Evolutionary conservation across 2,329 filamentous ascomycete genomes (phyloP), one percentile per base, ranked within the genome.

Genomic region (Hortaea sp.): DNA sequence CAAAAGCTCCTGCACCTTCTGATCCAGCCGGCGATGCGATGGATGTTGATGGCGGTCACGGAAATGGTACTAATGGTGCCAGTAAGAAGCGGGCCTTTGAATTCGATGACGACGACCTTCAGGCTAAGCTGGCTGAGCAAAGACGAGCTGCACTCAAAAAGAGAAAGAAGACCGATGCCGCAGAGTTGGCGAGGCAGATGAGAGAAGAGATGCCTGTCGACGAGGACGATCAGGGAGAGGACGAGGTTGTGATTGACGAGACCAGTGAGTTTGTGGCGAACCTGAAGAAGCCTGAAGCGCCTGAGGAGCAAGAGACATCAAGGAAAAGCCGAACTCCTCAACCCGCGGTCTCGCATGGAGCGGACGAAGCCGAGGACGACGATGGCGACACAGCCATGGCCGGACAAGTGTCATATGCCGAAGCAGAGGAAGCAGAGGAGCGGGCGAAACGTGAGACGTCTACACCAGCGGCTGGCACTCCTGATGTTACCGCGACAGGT

Each of bases 191-290:
- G 12, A 81, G 82, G 53, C 85, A 92, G 59, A 70, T 98, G 35
- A 72, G 75, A 49, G 79, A 85, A 61, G 81, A 85, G 56, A 65
- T 77, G 59, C 82, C 80, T 13, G 77, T 81, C 29, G 79, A 82
- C 42, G 75, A 76, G 27, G 69, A 75, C 3, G 70, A 66, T 11
- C 70, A 74, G 0, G 70, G 70, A 13, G 73, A 76, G 43, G 72
- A 71, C 2, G 90, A 88, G 1, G 72, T 98, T 1, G 78, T 95
- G n/a, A 89, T 98, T 47, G 90, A 95, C 50, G 92, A 95, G 62
- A 95, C 90, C 0, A 88, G 88, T 0, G 89, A 95, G 58, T 98
- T 98, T 57, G 85, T 98, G 29, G 84, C 88, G 28, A 88, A 88
- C 45, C 68, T 98, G 46, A 84, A 83, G 60, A 84, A 83, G 48